Conservation (phyloP, 768 basidiomycete genomes). For the Leccinum arenicola region DNA sequence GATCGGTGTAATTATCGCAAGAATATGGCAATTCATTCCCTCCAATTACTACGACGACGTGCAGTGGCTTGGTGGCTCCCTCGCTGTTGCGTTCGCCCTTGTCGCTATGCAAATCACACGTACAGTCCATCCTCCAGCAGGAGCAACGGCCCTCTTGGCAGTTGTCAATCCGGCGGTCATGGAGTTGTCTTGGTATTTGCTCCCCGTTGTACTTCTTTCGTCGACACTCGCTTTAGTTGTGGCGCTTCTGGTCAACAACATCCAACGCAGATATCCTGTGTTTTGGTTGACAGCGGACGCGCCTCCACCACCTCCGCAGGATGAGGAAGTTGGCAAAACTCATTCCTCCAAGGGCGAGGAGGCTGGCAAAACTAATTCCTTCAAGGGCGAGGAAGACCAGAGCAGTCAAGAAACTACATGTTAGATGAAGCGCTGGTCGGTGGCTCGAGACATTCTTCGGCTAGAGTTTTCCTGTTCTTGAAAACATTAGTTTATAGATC, state of each 20-base stretch:
- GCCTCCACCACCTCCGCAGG: not conserved
- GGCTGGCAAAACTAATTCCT: not conserved
- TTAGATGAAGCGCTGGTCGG: too few species aligned
- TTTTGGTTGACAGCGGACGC: slow-evolving; percentile 39
- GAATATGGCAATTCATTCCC: slow-evolving; percentile 46
- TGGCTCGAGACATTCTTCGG: too few species aligned
- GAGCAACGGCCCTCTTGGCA: slow-evolving; percentile 55
- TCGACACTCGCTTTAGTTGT: slow-evolving; percentile 43
- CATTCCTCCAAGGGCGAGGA: not conserved
- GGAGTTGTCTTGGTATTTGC: slow-evolving; percentile 50
- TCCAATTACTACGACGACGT: slow-evolving; percentile 44
- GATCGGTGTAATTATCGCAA: slow-evolving; percentile 47
- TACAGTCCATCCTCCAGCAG: slow-evolving; percentile 56
- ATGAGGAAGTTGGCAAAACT: not conserved
- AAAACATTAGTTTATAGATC: too few species aligned
- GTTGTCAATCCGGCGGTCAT: slow-evolving; percentile 41
- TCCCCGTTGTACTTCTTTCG: slow-evolving; percentile 51
- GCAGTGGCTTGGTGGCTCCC: slow-evolving; percentile 36
- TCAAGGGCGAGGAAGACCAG: not conserved
- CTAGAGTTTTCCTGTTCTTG: too few species aligned
- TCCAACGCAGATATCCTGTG: slow-evolving; percentile 45
- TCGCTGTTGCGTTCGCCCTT: slow-evolving; percentile 42
- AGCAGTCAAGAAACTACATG: too few species aligned
- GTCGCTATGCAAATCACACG: slow-evolving; percentile 52
- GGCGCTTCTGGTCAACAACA: slow-evolving; percentile 49